Evolutionary conservation across 345 rosid genomes (phyloP).

Genomic region (Lagerstroemia speciosa): DNA sequence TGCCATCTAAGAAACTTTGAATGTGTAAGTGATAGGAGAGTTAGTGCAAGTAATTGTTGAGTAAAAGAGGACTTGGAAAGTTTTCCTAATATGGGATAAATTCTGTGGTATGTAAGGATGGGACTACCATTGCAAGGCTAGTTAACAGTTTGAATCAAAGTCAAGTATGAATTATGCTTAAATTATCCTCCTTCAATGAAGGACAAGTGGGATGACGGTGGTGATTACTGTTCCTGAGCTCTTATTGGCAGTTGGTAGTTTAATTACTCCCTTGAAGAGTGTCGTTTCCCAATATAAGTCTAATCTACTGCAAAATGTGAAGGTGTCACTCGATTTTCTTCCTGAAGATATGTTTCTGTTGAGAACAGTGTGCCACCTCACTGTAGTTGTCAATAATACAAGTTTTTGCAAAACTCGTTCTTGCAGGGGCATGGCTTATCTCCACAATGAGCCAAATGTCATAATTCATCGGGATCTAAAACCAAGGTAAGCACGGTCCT

Average conservation of each 20-base stretch:
- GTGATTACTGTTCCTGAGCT: neutral
- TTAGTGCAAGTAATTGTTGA: neutral
- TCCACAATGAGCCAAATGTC: conserved; percentile 97
- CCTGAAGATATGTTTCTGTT: neutral
- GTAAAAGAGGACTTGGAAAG: neutral
- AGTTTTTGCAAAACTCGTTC: conserved; percentile 11
- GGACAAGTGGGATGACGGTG: neutral
- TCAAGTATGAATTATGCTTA: neutral
- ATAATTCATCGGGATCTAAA: conserved; percentile 88
- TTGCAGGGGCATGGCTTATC: conserved; percentile 94
- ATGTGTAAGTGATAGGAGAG: neutral
- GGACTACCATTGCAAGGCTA: neutral
- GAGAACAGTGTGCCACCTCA: conserved; percentile 4
- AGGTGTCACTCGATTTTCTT: neutral
- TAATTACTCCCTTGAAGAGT: neutral
- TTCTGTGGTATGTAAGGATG: neutral
- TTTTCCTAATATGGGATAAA: neutral
- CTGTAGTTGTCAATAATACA: conserved; percentile 10
- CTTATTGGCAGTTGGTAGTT: neutral
- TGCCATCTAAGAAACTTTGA: neutral
- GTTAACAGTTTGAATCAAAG: neutral
- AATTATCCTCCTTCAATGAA: neutral
- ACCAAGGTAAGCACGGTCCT: conserved; percentile 54
- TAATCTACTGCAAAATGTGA: neutral
- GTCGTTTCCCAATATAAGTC: neutral